Conservation (phyloP, 1,284 basidiomycete genomes). For the Tausonia pullulans region DNA sequence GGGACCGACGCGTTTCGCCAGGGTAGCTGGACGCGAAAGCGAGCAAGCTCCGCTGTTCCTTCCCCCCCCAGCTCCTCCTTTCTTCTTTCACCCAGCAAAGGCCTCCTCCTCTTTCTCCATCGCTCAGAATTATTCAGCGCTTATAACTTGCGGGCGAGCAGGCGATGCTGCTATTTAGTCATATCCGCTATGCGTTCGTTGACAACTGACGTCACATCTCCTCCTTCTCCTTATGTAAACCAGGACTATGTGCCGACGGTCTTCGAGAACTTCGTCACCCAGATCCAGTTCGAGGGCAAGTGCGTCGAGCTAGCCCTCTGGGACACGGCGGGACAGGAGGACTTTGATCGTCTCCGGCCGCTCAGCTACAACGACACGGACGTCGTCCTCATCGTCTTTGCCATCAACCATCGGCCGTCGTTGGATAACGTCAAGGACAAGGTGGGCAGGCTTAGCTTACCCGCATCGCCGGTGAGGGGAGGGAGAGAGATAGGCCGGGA, state of each 20-base stretch:
- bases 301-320: slow-evolving; percentile 87
- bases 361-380: slow-evolving; percentile 93
- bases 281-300: slow-evolving; percentile 78
- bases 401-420: slow-evolving; percentile 90
- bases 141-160: too few relatives aligned
- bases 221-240: background rate
- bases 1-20: too few relatives aligned
- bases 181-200: slow-evolving; percentile 15
- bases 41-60: too few relatives aligned
- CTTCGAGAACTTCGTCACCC: slow-evolving; percentile 94
- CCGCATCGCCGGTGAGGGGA: background rate
- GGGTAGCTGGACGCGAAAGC: too few relatives aligned
- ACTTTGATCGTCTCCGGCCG: slow-evolving; percentile 88
- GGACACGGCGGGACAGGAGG: slow-evolving; percentile 98
- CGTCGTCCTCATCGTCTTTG: slow-evolving; percentile 94
- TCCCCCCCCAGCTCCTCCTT: too few relatives aligned
- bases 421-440: slow-evolving; percentile 83
- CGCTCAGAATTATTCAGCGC: too few relatives aligned
- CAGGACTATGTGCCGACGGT: slow-evolving; percentile 96
- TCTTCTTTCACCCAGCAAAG: too few relatives aligned
- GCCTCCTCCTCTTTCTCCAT: too few relatives aligned
- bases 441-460: slow-evolving; percentile 20
- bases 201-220: background rate
- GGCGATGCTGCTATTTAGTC: slow-evolving; percentile 12
- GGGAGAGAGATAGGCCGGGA: background rate